Percentiles rank a stretch among this genome's conserved stretches.
These are phyloP conservation scores for Entomortierella chlamydospora DNA, from an alignment of 192 early-diverging fungal species.

Conservation along the genomic window DNA sequence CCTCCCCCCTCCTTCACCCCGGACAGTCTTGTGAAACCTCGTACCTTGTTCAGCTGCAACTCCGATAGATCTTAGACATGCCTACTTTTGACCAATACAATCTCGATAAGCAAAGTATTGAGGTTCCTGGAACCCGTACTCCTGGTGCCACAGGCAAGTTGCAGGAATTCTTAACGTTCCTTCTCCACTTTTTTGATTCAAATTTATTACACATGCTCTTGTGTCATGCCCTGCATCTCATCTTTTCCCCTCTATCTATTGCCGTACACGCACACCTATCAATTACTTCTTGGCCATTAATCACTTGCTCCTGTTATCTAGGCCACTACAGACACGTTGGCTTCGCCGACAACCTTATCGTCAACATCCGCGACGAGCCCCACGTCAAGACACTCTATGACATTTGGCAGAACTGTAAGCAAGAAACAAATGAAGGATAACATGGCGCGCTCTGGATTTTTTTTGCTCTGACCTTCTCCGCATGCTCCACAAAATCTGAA, in stretches of 20 bases:
- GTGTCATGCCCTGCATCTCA: not conserved
- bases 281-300: not conserved
- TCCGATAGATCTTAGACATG: slow-evolving; percentile 7
- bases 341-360: slow-evolving; percentile 44
- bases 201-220: not conserved
- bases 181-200: not conserved
- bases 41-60: too few species aligned
- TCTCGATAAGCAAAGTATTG: slow-evolving; percentile 64
- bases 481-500: too few species aligned
- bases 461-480: too few species aligned
- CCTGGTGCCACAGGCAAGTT: slow-evolving; percentile 65
- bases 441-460: too few species aligned
- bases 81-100: slow-evolving; percentile 44
- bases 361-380: slow-evolving; percentile 53
- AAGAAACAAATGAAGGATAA: not conserved
- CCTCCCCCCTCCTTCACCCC: not conserved
- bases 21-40: too few species aligned
- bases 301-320: slow-evolving; percentile 22
- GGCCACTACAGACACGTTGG: slow-evolving; percentile 61
- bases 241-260: too few species aligned
- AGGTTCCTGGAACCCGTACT: slow-evolving; percentile 59
- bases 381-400: slow-evolving; percentile 64
- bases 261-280: too few species aligned
- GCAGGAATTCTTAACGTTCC: not conserved
- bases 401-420: slow-evolving; percentile 59